phyloP scores from a whole-genome alignment of 163 green algal genomes.

The Prototheca cutis region DNA sequence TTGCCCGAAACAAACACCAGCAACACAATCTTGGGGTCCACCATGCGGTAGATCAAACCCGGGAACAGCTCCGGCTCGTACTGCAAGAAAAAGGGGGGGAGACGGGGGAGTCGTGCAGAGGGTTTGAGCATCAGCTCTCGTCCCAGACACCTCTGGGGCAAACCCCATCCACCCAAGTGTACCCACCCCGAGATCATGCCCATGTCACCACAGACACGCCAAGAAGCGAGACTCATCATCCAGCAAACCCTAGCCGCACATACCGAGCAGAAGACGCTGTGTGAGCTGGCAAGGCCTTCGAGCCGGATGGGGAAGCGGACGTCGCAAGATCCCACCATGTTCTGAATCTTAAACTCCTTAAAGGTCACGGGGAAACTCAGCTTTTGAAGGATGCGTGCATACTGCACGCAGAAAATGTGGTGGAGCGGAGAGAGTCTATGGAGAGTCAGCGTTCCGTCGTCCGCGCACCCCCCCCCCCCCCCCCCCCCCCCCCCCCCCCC shows the following conservation, averaged over 20 bases:
- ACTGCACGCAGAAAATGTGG: slow-evolving; percentile 46
- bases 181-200: not conserved
- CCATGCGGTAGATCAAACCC: slow-evolving; percentile 98
- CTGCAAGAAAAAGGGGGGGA: slow-evolving; percentile 31
- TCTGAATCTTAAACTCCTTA: slow-evolving; percentile 98
- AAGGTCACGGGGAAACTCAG: slow-evolving; percentile 69
- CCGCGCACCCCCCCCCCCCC: too few relatives aligned
- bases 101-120: not conserved
- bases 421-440: too few relatives aligned
- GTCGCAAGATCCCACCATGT: slow-evolving; percentile 97
- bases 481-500: too few relatives aligned
- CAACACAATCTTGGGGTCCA: slow-evolving; percentile 95
- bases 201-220: not conserved
- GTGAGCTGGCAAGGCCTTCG: slow-evolving; percentile 79
- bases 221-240: not conserved
- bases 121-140: too few relatives aligned
- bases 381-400: slow-evolving; percentile 91
- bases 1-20: slow-evolving; percentile 99
- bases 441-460: too few relatives aligned
- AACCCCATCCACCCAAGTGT: too few relatives aligned
- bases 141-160: too few relatives aligned
- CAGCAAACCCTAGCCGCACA: slow-evolving; percentile 8
- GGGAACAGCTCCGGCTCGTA: slow-evolving; percentile 99
- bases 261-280: slow-evolving; percentile 79
- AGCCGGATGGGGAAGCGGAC: slow-evolving; percentile 96